Conservation (phyloP, 2,329 filamentous ascomycete genomes). For the Graphium sp. region DNA sequence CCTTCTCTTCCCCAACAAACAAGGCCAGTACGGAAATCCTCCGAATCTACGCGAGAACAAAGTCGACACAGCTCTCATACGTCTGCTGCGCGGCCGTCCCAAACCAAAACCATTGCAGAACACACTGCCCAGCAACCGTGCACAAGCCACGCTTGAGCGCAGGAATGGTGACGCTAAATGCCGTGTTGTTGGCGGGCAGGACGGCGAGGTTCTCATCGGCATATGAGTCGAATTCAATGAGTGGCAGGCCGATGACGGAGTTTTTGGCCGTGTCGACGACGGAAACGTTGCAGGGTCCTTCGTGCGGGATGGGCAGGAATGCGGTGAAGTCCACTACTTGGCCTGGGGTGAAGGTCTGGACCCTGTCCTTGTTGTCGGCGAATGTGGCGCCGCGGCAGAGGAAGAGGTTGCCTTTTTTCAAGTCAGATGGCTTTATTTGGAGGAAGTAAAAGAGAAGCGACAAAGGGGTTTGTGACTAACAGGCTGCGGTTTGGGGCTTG, state of each 20-base stretch:
- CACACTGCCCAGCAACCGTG: conserved; percentile 14
- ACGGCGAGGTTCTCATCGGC: conserved; percentile 22
- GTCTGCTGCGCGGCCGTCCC: conserved; percentile 18
- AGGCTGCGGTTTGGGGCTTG: conserved; percentile 8
- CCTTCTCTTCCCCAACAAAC: too few relatives aligned
- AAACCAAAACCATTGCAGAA: conserved; percentile 28
- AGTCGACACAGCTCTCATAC: conserved; percentile 21
- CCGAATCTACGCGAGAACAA: conserved; percentile 6
- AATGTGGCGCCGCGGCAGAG: conserved; percentile 29
- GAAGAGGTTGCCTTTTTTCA: conserved; percentile 16
- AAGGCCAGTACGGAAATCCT: too few relatives aligned
- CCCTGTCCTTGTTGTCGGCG: conserved; percentile 22
- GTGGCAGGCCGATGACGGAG: conserved; percentile 29
- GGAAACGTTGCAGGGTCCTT: conserved; percentile 34
- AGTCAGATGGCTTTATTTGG: conserved; percentile 7
- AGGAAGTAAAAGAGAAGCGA: background rate
- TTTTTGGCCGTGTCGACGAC: conserved; percentile 36
- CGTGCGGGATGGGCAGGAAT: conserved; percentile 24
- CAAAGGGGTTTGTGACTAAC: conserved; percentile 9
- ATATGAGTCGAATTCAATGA: conserved; percentile 38
- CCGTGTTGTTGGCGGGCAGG: conserved; percentile 22
- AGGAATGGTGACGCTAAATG: conserved; percentile 23
- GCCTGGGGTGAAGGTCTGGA: conserved; percentile 24
- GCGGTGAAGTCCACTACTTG: conserved; percentile 23
- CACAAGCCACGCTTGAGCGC: conserved; percentile 12